These are phyloP conservation scores for Colletotrichum gloeosporioides DNA, from an alignment of 2,329 filamentous ascomycete genomes.

Conservation along the genomic window DNA sequence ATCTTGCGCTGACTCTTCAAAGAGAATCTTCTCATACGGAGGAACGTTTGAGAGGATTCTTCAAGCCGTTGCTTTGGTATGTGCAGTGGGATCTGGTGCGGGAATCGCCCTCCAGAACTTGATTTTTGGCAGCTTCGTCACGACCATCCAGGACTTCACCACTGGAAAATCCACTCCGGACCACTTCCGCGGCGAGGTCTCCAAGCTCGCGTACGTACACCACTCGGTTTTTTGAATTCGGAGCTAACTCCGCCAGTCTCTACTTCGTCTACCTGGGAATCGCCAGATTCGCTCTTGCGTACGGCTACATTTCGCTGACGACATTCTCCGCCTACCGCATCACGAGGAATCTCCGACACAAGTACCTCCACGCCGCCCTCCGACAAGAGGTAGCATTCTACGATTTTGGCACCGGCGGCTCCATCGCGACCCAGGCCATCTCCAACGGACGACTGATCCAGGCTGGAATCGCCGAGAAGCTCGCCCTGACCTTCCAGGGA, in stretches of 20 bases:
- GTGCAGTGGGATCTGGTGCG: conserved; percentile 40
- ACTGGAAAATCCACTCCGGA: conserved; percentile 27
- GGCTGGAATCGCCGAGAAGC: conserved; percentile 44
- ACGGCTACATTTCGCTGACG: conserved; percentile 48
- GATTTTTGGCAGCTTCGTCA: conserved; percentile 43
- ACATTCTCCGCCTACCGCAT: conserved; percentile 57
- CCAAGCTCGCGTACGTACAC: conserved; percentile 33
- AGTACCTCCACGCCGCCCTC: conserved; percentile 55
- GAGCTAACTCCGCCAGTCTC: conserved; percentile 36
- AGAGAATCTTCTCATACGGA: conserved; percentile 37
- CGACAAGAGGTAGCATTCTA: conserved; percentile 57
- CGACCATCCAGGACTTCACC: conserved; percentile 37
- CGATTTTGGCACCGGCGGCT: conserved; percentile 46
- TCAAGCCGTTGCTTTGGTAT: conserved; percentile 31
- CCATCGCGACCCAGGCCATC: conserved; percentile 46
- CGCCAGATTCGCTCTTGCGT: conserved; percentile 55
- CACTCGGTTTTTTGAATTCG: too few relatives aligned
- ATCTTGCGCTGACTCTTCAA: background rate
- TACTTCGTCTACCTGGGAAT: conserved; percentile 66
- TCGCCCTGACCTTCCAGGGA: conserved; percentile 43
- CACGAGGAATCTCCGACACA: conserved; percentile 51
- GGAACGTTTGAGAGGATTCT: conserved; percentile 30
- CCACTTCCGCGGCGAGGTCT: conserved; percentile 34
- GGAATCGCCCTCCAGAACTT: conserved; percentile 42
- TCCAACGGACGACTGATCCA: conserved; percentile 50